phyloP scores from a whole-genome alignment of 768 basidiomycete genomes.

The Rhizopogon salebrosus region DNA sequence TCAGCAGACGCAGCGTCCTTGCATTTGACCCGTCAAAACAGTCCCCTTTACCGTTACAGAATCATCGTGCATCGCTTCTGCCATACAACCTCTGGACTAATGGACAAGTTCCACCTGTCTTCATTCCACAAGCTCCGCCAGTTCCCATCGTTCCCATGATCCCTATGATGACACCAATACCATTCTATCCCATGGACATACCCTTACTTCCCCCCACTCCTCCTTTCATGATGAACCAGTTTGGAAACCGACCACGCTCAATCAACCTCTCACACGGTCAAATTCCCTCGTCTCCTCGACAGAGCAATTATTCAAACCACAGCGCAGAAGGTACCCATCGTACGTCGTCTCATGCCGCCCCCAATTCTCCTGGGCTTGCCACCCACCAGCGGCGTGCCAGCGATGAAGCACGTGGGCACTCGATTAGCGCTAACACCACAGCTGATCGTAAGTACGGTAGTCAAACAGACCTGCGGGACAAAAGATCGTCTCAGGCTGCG shows the following conservation, averaged over 20 bases:
- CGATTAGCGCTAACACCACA: conserved; percentile 5
- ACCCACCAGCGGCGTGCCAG: conserved; percentile 27
- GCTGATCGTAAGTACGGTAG: conserved; percentile 13
- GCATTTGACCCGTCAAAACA: conserved; percentile 30
- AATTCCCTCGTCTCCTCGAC: conserved; percentile 20
- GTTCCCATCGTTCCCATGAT: conserved; percentile 29
- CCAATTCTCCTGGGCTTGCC: conserved; percentile 10
- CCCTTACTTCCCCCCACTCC: conserved; percentile 69
- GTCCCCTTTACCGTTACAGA: conserved; percentile 13
- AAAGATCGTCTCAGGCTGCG: conserved; percentile 6
- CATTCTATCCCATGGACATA: conserved; percentile 51
- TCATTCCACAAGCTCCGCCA: conserved; percentile 32
- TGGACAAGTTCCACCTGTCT: conserved; percentile 8
- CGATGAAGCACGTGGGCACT: conserved; percentile 20
- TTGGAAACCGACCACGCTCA: conserved; percentile 35
- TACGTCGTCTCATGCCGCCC: conserved; percentile 13
- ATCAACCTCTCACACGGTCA: conserved; percentile 26
- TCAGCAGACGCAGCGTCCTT: conserved; percentile 37
- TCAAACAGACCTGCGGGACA: conserved; percentile 11
- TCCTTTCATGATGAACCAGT: conserved; percentile 71
- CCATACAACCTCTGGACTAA: conserved; percentile 23
- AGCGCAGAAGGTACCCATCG: conserved; percentile 19
- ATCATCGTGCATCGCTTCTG: conserved; percentile 18
- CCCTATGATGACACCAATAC: conserved; percentile 31
- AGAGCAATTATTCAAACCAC: conserved; percentile 15